These are phyloP conservation scores for Daldinia loculata DNA, from an alignment of 495 filamentous ascomycete species.

Conservation along the genomic window DNA sequence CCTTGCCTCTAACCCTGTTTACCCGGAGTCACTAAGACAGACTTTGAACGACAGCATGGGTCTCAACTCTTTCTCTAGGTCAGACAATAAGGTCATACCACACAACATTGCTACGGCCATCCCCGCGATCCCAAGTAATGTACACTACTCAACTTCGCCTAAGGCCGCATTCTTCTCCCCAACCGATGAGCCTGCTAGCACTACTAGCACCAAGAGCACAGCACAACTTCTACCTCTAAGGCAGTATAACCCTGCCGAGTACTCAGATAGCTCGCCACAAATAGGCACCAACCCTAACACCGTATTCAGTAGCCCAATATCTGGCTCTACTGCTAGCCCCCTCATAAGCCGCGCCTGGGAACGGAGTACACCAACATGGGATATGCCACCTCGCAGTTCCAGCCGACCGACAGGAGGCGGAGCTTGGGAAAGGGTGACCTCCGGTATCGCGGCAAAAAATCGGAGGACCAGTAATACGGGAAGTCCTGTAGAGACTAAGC, in stretches of 20 bases:
- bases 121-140: conserved; percentile 41
- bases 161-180: conserved; percentile 45
- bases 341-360: conserved; percentile 45
- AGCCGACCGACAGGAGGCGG: conserved; percentile 25
- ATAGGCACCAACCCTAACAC: conserved; percentile 22
- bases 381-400: conserved; percentile 22
- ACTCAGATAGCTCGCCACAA: conserved; percentile 43
- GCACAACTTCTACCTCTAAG: conserved; percentile 48
- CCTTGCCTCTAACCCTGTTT: conserved; percentile 33
- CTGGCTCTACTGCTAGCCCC: conserved; percentile 48
- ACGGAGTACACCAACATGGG: conserved; percentile 25
- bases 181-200: conserved; percentile 46
- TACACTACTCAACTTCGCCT: conserved; percentile 48
- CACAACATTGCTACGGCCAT: conserved; percentile 38
- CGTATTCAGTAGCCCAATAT: conserved; percentile 46
- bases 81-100: conserved; percentile 6
- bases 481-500: conserved; percentile 43
- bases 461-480: conserved; percentile 39
- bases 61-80: conserved; percentile 11
- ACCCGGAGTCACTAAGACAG: conserved; percentile 20
- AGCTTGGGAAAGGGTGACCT: conserved; percentile 36
- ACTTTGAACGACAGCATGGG: neutral
- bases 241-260: conserved; percentile 54
- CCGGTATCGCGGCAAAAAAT: conserved; percentile 31
- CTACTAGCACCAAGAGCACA: conserved; percentile 47